Base-by-base conservation (phyloP, 176 grass and related monocot genomes). In the Carex scoparia region DNA sequence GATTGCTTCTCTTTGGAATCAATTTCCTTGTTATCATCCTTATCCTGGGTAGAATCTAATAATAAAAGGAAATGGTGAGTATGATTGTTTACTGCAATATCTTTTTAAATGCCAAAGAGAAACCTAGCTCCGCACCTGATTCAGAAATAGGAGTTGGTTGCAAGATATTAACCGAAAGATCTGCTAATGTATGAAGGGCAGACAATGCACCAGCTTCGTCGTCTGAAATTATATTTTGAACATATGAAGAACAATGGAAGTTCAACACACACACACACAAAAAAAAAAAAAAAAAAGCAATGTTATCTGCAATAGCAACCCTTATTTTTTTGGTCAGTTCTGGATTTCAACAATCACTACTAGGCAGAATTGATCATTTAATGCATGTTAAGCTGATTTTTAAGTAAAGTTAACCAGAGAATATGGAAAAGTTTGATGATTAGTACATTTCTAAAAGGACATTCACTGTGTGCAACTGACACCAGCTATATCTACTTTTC, bases 131-230 rank as follows among this genome's bases (percentile, higher is more conserved):
- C 19, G 82, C 86, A 99, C 96, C 96, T 65, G 93, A 95, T 88
- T 99, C 93, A 85, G 87, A 86, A 53, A 86, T 77, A 65, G 89
- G 88, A 63, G 88, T 82, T 81, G 96, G 96, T 1, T 89, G 91
- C 83, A 98, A 89, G 84, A 98, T 98, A 87, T 98, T 98, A 53
- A 95, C 90, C 72, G 96, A 94, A 40, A 98, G 73, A 92, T 99
- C 93, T 49, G 96, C 96, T 79, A 99, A 90, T 19, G 93, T 99
- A 85, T 95, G 90, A 69, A 99, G 84, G 42, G 96, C 96, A 88
- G 94, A 93, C 3, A 99, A 85, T 61, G 91, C 91, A 65, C 82
- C 79, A 73, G 69, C 90, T 90, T 95, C 91, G 85, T 95, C 93
- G 85, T 86, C 85, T 85, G 89, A 86, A 84, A 30, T 79, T 87